Evolutionary conservation across 129 eudicot genomes (phyloP), one percentile per base, ranked within the genome.

Genomic region (Artemisia tridentata): DNA sequence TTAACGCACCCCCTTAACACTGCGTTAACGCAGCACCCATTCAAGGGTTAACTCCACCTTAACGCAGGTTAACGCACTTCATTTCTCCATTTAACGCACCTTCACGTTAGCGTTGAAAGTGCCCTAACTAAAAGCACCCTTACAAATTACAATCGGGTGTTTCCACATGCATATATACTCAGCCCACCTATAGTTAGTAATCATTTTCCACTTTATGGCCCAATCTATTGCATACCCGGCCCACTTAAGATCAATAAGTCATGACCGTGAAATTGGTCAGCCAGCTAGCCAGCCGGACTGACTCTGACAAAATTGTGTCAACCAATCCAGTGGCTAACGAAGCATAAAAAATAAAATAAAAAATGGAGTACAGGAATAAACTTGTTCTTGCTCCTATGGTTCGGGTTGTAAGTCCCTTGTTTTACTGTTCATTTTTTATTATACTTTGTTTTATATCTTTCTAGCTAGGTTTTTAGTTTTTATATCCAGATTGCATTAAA

Each of bases 341-440:
- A 53, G 75, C 23, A 20, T 20, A 23, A 23, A 2, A 20, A 23
- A 80, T 77, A 75, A 15, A 51, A 38, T 7, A 7, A 1, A 38
- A 6, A 5, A 86, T 92, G 87, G 91, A 92, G 23, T 89, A 92
- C 78, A 72, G 83, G 75, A 83, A 89, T 81, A 92, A 92, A 80
- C 91, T 75, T 18, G 88, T 92, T 15, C 96, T 92, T 48, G 98
- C 96, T 72, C 98, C 98, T 5, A 92, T 92, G 96, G 98, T 92
- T 68, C 95, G 98, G 73, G 96, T 92, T 77, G 98, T 92, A 72
- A 86, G 96, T 80, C 49, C 34, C 62, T 38, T 53, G 0, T 45
- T 14, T 63, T 1, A 21, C 11, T 29, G 38, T 4, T 41, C 72
- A 43, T 18, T 14, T 65, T 34, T 2, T 56, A 23, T 67, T 57